Conservation (phyloP, 768 basidiomycete species). For the Crassisporium funariophilum region DNA sequence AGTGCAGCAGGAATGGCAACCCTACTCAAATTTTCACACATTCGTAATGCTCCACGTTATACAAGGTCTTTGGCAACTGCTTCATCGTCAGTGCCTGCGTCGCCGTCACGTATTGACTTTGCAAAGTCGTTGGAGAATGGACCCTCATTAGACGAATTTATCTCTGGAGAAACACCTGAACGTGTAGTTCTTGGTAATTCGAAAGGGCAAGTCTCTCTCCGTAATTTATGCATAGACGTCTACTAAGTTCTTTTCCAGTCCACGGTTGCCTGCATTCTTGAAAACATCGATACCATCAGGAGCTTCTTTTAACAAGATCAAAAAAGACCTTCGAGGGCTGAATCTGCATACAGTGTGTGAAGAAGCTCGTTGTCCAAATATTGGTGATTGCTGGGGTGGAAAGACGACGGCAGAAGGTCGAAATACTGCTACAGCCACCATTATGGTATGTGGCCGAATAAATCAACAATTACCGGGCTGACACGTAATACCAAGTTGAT, state of each 20-base stretch:
- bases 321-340: slow-evolving; percentile 91
- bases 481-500: slow-evolving; percentile 64
- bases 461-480: background rate
- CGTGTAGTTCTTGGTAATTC: slow-evolving; percentile 74
- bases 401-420: slow-evolving; percentile 74
- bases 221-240: background rate
- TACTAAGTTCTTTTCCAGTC: slow-evolving; percentile 43
- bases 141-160: slow-evolving; percentile 80
- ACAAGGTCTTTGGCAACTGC: slow-evolving; percentile 32
- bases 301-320: slow-evolving; percentile 86
- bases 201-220: slow-evolving; percentile 50
- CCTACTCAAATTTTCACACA: slow-evolving; percentile 14
- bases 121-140: slow-evolving; percentile 59
- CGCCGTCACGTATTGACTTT: slow-evolving; percentile 40
- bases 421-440: slow-evolving; percentile 92
- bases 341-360: slow-evolving; percentile 96
- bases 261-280: slow-evolving; percentile 82
- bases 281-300: slow-evolving; percentile 94
- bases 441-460: slow-evolving; percentile 69
- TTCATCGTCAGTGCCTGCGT: slow-evolving; percentile 33
- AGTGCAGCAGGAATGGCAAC: slow-evolving; percentile 23
- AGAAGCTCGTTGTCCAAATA: slow-evolving; percentile 98
- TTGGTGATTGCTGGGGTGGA: slow-evolving; percentile 99
- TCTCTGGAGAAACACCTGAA: slow-evolving; percentile 58
- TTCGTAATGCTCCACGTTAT: slow-evolving; percentile 6